phyloP scores from a whole-genome alignment of 208 protist genomes.

The Leishmania amazonensis region DNA sequence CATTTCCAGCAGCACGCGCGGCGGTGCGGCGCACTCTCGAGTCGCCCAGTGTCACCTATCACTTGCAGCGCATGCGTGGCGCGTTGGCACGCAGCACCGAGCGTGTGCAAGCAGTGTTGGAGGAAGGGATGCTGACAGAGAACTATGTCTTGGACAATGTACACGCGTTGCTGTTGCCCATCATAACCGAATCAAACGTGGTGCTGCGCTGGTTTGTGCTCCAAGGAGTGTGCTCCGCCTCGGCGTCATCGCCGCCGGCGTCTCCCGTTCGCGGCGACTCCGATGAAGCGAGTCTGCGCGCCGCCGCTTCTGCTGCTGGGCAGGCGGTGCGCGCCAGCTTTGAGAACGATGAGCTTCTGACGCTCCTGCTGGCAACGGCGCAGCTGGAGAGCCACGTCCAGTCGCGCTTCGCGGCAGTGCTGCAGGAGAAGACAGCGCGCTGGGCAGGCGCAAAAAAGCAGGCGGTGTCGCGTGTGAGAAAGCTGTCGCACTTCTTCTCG shows the following conservation, averaged over 20 bases:
- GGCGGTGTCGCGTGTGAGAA: conserved; percentile 57
- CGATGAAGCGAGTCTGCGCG: conserved; percentile 6
- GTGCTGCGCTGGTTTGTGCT: conserved; percentile 96
- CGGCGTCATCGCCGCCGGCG: not conserved
- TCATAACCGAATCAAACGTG: conserved; percentile 93
- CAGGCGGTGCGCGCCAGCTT: conserved; percentile 39
- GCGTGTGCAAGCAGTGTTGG: conserved; percentile 48
- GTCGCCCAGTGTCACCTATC: conserved; percentile 67
- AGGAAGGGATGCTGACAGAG: conserved; percentile 93
- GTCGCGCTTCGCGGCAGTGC: conserved; percentile 87
- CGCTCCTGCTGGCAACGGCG: conserved; percentile 92
- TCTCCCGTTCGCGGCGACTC: conserved; percentile 16
- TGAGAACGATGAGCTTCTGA: conserved; percentile 72
- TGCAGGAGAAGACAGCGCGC: conserved; percentile 83
- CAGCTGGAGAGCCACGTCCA: conserved; percentile 95
- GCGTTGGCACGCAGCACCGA: conserved; percentile 45
- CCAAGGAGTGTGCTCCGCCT: conserved; percentile 52
- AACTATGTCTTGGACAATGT: conserved; percentile 95
- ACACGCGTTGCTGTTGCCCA: conserved; percentile 79
- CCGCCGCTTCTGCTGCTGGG: conserved; percentile 23
- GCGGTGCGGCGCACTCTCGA: conserved; percentile 94
- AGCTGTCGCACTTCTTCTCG: conserved; percentile 94
- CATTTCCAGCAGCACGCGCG: conserved; percentile 92
- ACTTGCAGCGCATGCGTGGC: conserved; percentile 54
- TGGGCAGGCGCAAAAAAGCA: conserved; percentile 90